These are phyloP conservation scores for Macrolepiota albuminosa DNA, from an alignment of 768 basidiomycete genomes.

Conservation along the genomic window DNA sequence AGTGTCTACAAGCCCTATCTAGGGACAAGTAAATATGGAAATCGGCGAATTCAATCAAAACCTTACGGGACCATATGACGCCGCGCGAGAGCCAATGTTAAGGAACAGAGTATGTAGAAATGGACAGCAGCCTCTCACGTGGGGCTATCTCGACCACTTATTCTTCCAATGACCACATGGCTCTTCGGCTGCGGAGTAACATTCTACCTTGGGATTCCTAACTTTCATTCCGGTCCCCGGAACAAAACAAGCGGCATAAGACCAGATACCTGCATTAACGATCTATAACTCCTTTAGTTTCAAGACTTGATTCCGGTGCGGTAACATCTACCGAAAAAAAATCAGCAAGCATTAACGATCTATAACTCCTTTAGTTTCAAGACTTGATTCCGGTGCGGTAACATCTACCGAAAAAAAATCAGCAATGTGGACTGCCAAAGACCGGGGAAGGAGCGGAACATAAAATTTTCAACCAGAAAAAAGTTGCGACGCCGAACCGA, in stretches of 20 bases:
- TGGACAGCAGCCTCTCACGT: not conserved
- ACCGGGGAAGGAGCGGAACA: not conserved
- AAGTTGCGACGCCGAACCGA: too few species aligned
- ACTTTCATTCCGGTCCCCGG: not conserved
- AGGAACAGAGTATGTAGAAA: not conserved
- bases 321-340: not conserved
- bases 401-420: not conserved
- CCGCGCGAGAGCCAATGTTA: slow-evolving; percentile 5
- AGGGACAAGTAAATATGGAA: slow-evolving; percentile 15
- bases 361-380: not conserved
- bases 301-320: not conserved
- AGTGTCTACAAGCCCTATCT: slow-evolving; percentile 2
- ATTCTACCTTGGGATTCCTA: not conserved
- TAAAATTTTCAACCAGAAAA: not conserved
- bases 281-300: not conserved
- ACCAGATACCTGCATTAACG: not conserved
- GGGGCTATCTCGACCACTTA: not conserved
- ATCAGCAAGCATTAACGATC: not conserved
- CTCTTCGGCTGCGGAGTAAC: not conserved
- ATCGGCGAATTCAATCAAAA: slow-evolving; percentile 11
- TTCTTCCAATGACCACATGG: slow-evolving; percentile 11
- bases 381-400: not conserved
- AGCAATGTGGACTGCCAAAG: too few species aligned
- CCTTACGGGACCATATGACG: slow-evolving; percentile 16
- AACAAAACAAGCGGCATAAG: not conserved